phyloP scores from a whole-genome alignment of 2,329 filamentous ascomycete genomes.

The Ceratocystis cacaofunesta region DNA sequence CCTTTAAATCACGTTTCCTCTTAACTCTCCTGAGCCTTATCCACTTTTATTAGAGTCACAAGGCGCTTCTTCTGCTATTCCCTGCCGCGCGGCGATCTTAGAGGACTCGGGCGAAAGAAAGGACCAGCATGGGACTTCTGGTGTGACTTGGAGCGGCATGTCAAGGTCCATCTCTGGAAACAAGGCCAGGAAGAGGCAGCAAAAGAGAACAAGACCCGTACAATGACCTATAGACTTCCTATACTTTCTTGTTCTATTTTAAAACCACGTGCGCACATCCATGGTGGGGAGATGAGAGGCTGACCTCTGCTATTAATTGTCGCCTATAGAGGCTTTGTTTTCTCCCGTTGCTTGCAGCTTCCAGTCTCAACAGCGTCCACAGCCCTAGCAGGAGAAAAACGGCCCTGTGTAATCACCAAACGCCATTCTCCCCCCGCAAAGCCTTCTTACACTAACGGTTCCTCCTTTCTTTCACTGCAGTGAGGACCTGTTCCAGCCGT shows the following conservation, averaged over 20 bases:
- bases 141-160: background rate
- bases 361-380: too few relatives aligned
- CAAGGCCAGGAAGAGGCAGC: too few relatives aligned
- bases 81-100: background rate
- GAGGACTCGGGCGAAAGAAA: background rate
- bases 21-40: background rate
- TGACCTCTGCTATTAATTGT: too few relatives aligned
- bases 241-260: background rate
- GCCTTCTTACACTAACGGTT: too few relatives aligned
- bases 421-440: too few relatives aligned
- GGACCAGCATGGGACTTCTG: background rate
- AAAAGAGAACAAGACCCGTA: too few relatives aligned
- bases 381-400: too few relatives aligned
- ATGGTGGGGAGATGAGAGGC: too few relatives aligned
- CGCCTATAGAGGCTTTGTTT: too few relatives aligned
- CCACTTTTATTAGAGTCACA: background rate
- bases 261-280: background rate
- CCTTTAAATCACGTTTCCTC: background rate
- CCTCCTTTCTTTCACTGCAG: slow-evolving; percentile 20
- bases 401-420: too few relatives aligned
- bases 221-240: background rate
- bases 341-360: too few relatives aligned
- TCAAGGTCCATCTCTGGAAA: background rate
- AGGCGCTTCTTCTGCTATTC: background rate
- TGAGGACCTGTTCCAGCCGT: slow-evolving; percentile 30